Base-by-base conservation (phyloP, 345 rosid genomes). In the Euphorbia peplus region DNA sequence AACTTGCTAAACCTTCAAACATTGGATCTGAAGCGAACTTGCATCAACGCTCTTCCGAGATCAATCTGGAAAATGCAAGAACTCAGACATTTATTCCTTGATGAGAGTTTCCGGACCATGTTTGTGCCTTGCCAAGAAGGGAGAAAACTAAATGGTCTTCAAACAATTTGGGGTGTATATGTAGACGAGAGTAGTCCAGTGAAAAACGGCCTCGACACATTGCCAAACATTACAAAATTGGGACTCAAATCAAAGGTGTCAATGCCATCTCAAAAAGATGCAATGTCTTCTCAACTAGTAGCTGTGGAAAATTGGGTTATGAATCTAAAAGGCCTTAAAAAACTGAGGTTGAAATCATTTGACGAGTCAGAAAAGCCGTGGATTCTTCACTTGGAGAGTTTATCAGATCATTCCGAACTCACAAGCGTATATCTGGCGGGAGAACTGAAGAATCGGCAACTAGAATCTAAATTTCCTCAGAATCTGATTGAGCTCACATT, bases 1-100 rank as follows among this genome's bases (percentile, higher is more conserved):
- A 29, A 54, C n/a, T 66, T 75, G 50, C 50, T 25, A 22, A 61
- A 46, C 37, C 64, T 76, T 71, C 72, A 76, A 15, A 70, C 75
- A 13, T 35, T 76, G 25, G 75, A 71, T 57, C 60, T 76, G 59
- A 62, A 71, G n/a, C 48, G 72, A 24, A 54, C 69, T 19, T 50
- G 50, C 47, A 57, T 66, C 26, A 35, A 32, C 30, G 62, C 56
- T 4, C 58, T 76, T 15, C 76, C 71, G 10, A 22, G n/a, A 4
- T 32, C 15, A 21, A 48, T 76, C 24, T 76, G 69, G 62, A 71
- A 39, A 39, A n/a, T 71, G 50, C 52, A 14, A 8, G 29, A 68
- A 8, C 30, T 70, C 60, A 66, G 68, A 37, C 71, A 66, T n/a
- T 37, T 75, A 18, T 29, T 50, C 22, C 42, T 75, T 3, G 52